Evolutionary conservation across 2,329 filamentous ascomycete species (phyloP).

Genomic region (Blastomyces silverae): DNA sequence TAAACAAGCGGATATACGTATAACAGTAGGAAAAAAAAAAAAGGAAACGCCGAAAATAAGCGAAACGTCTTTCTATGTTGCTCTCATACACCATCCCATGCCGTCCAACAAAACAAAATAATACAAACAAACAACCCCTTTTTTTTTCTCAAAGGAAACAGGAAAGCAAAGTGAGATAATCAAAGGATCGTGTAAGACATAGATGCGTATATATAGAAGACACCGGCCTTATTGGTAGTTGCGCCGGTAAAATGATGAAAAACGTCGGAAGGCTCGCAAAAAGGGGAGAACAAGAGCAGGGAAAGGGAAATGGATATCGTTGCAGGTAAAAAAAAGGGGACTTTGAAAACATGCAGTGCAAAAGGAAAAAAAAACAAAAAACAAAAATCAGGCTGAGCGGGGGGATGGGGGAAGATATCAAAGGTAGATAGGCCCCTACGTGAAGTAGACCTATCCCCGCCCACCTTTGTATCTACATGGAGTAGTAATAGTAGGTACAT

Average conservation of each 20-base stretch:
- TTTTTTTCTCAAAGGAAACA: not conserved
- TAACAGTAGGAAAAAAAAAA: not conserved
- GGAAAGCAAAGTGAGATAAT: not conserved
- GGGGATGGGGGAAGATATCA: not conserved
- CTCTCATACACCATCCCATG: slow-evolving; percentile 6
- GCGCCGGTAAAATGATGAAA: slow-evolving; percentile 5
- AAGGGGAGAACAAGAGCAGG: not conserved
- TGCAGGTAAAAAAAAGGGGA: not conserved
- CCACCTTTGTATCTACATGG: slow-evolving; percentile 5
- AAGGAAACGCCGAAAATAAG: not conserved
- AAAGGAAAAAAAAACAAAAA: not conserved
- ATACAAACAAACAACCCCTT: not conserved
- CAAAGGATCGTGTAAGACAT: not conserved
- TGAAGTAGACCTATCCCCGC: not conserved
- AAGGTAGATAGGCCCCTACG: slow-evolving; percentile 1
- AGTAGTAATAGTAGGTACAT: slow-evolving; percentile 11
- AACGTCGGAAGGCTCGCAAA: slow-evolving; percentile 14
- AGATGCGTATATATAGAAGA: not conserved
- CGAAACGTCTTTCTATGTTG: not conserved
- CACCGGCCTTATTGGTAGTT: slow-evolving; percentile 1
- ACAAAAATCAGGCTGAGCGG: not conserved
- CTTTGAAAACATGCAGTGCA: not conserved
- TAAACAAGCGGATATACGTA: not conserved
- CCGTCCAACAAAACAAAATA: not conserved
- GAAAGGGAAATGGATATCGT: not conserved